phyloP scores from a whole-genome alignment of 2,329 filamentous ascomycete species.

The Sphaceloma murrayae region DNA sequence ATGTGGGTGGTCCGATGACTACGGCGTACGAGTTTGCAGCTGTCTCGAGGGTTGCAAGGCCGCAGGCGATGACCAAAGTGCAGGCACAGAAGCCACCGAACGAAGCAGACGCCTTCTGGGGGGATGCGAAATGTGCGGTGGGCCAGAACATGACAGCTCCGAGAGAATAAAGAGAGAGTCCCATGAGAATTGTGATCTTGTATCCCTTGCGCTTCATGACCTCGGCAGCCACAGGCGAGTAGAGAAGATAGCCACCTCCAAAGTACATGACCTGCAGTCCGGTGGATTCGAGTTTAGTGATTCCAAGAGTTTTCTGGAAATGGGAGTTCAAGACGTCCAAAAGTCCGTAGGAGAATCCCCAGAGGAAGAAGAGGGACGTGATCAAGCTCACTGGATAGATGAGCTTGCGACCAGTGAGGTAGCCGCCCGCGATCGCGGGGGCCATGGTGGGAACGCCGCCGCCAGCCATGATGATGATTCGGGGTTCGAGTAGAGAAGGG shows the following conservation, averaged over 20 bases:
- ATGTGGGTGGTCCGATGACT: slow-evolving; percentile 31
- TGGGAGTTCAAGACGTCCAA: slow-evolving; percentile 46
- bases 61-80: slow-evolving; percentile 33
- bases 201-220: slow-evolving; percentile 38
- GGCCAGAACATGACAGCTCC: slow-evolving; percentile 34
- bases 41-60: slow-evolving; percentile 33
- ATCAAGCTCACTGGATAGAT: slow-evolving; percentile 41
- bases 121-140: slow-evolving; percentile 28
- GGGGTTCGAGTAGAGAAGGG: background rate
- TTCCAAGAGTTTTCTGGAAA: slow-evolving; percentile 35
- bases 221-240: slow-evolving; percentile 35
- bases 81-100: slow-evolving; percentile 33
- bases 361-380: slow-evolving; percentile 41
- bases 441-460: slow-evolving; percentile 31
- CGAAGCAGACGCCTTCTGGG: slow-evolving; percentile 25
- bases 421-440: slow-evolving; percentile 32
- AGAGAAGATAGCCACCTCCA: slow-evolving; percentile 35
- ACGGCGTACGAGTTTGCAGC: slow-evolving; percentile 34
- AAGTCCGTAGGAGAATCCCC: slow-evolving; percentile 35
- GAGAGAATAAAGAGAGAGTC: slow-evolving; percentile 30
- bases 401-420: slow-evolving; percentile 37
- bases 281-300: slow-evolving; percentile 35
- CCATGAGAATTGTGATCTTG: slow-evolving; percentile 38
- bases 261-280: slow-evolving; percentile 38
- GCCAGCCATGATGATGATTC: slow-evolving; percentile 32